phyloP scores from a whole-genome alignment of 331 rosid genomes.

The Quercus tomentella region DNA sequence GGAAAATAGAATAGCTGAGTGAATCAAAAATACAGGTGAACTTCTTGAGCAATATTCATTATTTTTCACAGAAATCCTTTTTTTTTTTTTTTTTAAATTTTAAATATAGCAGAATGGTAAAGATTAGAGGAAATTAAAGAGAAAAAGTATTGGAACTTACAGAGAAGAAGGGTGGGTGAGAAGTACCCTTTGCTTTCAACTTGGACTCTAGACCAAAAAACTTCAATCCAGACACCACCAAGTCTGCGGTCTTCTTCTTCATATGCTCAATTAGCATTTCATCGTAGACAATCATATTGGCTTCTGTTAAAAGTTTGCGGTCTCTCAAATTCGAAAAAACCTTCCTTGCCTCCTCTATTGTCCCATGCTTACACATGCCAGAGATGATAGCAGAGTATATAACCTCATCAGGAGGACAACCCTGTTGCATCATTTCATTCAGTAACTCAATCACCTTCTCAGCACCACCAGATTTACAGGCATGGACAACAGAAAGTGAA shows the following conservation, averaged over 20 bases:
- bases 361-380: no score
- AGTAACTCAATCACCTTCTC: slow-evolving; percentile 55
- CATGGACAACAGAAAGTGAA: slow-evolving; percentile 60
- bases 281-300: no score
- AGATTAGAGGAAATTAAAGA: background rate
- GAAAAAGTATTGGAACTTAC: slow-evolving; percentile 29
- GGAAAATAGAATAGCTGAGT: no score
- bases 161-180: slow-evolving; percentile 16
- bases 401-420: slow-evolving; percentile 16
- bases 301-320: no score
- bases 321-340: no score
- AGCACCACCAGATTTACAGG: slow-evolving; percentile 50
- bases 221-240: no score
- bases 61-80: no score
- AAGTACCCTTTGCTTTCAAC: slow-evolving; percentile 53
- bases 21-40: no score
- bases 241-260: no score
- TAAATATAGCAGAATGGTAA: background rate
- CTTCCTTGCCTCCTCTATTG: no score
- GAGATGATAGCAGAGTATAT: no score
- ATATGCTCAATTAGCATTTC: no score
- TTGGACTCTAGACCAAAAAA: slow-evolving; percentile 31
- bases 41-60: background rate
- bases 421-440: slow-evolving; percentile 73
- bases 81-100: background rate